phyloP scores from a whole-genome alignment of 1,139 yeast genomes.

The Candida labiduridarum region DNA sequence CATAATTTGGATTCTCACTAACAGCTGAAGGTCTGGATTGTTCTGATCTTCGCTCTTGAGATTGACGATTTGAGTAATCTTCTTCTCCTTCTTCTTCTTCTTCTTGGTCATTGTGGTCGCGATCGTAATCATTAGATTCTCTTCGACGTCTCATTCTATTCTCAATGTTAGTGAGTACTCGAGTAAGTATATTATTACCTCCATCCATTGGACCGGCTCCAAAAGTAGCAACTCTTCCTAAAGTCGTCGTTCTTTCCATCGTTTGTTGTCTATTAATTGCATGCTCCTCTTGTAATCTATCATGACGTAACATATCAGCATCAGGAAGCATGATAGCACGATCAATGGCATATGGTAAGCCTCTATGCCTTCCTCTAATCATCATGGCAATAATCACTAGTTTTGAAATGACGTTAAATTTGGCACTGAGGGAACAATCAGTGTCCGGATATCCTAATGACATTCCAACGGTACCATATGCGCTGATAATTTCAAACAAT shows the following conservation, averaged over 20 bases:
- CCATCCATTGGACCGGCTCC: conserved; percentile 17
- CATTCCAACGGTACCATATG: conserved; percentile 95
- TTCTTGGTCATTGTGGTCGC: no score
- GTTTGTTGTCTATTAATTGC: conserved; percentile 43
- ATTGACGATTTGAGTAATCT: not conserved
- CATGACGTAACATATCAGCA: conserved; percentile 67
- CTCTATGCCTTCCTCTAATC: conserved; percentile 96
- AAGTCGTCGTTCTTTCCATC: conserved; percentile 26
- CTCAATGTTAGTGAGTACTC: conserved; percentile 18
- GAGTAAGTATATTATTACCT: conserved; percentile 16
- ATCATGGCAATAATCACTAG: conserved; percentile 85
- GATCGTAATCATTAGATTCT: not conserved
- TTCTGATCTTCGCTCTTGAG: not conserved
- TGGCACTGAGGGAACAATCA: conserved; percentile 69
- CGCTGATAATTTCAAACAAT: conserved; percentile 87
- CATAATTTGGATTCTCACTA: conserved; percentile 12
- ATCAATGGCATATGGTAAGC: conserved; percentile 89
- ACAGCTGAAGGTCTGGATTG: conserved; percentile 1
- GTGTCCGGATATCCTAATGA: conserved; percentile 78
- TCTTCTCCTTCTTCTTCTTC: no score
- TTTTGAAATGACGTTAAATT: conserved; percentile 75
- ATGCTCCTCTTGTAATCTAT: conserved; percentile 64
- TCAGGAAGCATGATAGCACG: conserved; percentile 91
- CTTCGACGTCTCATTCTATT: conserved; percentile 11
- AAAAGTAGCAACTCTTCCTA: conserved; percentile 16